Percentiles rank a stretch among this genome's conserved stretches.
Evolutionary conservation across 345 rosid species (phyloP).

Genomic region (Pistacia vera): DNA sequence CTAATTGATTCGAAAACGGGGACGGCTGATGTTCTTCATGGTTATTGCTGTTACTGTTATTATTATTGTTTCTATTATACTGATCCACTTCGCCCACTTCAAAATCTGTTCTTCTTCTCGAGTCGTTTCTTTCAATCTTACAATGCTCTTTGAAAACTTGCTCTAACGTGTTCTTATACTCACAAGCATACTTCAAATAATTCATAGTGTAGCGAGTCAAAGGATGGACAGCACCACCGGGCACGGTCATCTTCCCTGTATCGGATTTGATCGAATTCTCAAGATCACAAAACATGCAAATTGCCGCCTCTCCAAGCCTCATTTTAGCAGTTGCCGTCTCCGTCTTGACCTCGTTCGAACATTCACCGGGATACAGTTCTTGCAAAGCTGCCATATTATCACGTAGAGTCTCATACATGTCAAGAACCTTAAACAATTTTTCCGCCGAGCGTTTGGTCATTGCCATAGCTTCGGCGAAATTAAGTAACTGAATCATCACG

Average conservation of each 20-base stretch:
- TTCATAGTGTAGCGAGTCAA: conserved; percentile 88
- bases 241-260: conserved; percentile 65
- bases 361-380: conserved; percentile 42
- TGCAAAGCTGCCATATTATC: conserved; percentile 50
- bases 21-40: conserved; percentile 20
- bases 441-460: conserved; percentile 71
- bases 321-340: conserved; percentile 53
- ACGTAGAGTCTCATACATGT: conserved; percentile 71
- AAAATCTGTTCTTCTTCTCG: conserved; percentile 37
- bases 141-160: conserved; percentile 79
- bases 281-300: conserved; percentile 64
- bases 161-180: conserved; percentile 74
- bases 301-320: conserved; percentile 72
- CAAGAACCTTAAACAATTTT: conserved; percentile 81
- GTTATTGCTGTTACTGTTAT: conserved; percentile 4
- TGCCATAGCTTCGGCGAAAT: conserved; percentile 75
- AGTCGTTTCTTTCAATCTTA: conserved; percentile 70
- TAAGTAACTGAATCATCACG: conserved; percentile 65
- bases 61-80: not conserved
- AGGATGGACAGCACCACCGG: conserved; percentile 93
- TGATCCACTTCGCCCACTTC: conserved; percentile 9
- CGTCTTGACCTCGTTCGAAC: conserved; percentile 45
- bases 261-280: conserved; percentile 78
- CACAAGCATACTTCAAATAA: conserved; percentile 72
- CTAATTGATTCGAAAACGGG: conserved; percentile 55